Evolutionary conservation across 306 rosid species (phyloP).

Genomic region (Sphenostylis stenocarpa): DNA sequence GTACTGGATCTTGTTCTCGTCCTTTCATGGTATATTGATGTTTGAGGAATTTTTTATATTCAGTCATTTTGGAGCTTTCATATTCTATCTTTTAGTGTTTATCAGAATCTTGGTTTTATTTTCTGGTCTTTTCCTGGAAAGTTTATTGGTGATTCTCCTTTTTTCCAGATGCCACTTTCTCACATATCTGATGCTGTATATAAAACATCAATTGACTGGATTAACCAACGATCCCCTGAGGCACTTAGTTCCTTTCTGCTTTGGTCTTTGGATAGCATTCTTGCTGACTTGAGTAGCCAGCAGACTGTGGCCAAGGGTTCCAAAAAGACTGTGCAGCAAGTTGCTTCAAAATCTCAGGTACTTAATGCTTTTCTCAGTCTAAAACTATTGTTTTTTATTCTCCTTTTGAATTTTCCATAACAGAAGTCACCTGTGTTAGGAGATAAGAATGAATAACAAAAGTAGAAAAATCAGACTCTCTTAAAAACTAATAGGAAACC

Average conservation of each 20-base stretch:
- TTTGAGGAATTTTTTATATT: constrained; percentile 10
- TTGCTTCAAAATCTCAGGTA: constrained; percentile 87
- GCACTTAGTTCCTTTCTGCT: constrained; percentile 63
- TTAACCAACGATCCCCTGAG: constrained; percentile 57
- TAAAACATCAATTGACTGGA: constrained; percentile 80
- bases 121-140: constrained; percentile 10
- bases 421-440: neutral
- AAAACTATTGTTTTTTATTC: neutral
- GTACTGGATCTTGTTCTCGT: neutral
- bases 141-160: constrained; percentile 17
- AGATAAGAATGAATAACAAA: neutral
- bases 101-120: constrained; percentile 7
- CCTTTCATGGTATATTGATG: constrained; percentile 14
- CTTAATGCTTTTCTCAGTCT: constrained; percentile 8
- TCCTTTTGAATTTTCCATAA: neutral
- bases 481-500: neutral
- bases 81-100: neutral
- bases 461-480: neutral
- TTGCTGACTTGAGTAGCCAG: constrained; percentile 71
- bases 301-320: constrained; percentile 63
- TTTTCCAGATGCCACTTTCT: constrained; percentile 68
- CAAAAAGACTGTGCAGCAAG: constrained; percentile 65
- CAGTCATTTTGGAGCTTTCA: too few relatives aligned
- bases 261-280: constrained; percentile 76
- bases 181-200: constrained; percentile 72